Percentiles rank a stretch among this genome's conserved stretches.
Conservation (phyloP, 2,329 filamentous ascomycete genomes). For the Zymoseptoria passerinii region DNA sequence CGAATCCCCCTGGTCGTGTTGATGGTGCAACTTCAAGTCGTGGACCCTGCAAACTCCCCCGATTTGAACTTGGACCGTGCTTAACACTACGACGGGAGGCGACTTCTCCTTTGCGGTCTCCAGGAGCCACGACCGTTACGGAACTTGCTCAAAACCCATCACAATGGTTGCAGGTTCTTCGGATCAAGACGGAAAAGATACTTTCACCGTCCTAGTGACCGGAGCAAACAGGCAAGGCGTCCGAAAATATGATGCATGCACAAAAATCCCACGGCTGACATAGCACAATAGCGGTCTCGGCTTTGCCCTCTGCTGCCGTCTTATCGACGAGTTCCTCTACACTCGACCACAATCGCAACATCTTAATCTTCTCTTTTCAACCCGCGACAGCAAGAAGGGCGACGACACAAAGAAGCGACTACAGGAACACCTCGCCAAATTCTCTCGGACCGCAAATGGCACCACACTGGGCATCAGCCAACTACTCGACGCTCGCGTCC, state of each 20-base stretch:
- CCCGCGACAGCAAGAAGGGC: constrained; percentile 66
- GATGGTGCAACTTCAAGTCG: too few relatives aligned
- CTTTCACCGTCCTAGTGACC: constrained; percentile 60
- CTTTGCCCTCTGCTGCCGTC: constrained; percentile 69
- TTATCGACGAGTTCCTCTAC: constrained; percentile 82
- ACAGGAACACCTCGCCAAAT: constrained; percentile 46
- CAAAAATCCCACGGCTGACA: not conserved
- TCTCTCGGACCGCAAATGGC: constrained; percentile 30
- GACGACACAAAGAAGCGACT: constrained; percentile 56
- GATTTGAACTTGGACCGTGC: not conserved
- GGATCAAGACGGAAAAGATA: constrained; percentile 9
- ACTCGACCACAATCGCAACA: constrained; percentile 58
- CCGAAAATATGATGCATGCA: not conserved
- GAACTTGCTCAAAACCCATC: not conserved
- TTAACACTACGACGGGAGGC: too few relatives aligned
- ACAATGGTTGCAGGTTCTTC: not conserved
- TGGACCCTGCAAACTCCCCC: not conserved
- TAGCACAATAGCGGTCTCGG: constrained; percentile 65
- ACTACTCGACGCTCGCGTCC: constrained; percentile 38
- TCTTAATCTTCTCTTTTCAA: constrained; percentile 75
- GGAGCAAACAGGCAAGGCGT: constrained; percentile 69
- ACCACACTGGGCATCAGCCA: constrained; percentile 32
- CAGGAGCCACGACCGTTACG: too few relatives aligned
- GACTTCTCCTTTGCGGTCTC: too few relatives aligned
- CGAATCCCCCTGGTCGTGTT: not conserved